Base-by-base conservation (phyloP, 139 green algal genomes). In the Marvania coccoides region DNA sequence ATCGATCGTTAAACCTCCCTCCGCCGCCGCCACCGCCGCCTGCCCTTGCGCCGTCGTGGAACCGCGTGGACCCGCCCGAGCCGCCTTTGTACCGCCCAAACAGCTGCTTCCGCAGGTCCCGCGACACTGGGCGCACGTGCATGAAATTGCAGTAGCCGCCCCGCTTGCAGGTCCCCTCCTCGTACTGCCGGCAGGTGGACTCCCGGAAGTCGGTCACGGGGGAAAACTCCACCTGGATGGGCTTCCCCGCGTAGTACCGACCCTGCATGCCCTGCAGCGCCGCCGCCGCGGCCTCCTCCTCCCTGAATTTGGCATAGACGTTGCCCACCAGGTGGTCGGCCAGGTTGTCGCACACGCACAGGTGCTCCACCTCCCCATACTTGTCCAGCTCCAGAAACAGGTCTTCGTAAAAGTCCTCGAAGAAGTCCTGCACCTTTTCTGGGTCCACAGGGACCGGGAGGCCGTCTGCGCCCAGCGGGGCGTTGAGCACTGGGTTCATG, bases 141-240 rank as follows among this genome's bases (percentile, higher is more conserved):
- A 99, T 98, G 82, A 98, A 99, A 78, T 98, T 98, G 83, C 94
- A 99, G 78, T 98, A 97, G 30, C 94, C 94, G 28, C 94, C 94
- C 24, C 93, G 82, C 48, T 86, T 91, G 86, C 94, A 99, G 15
- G 80, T 95, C 69, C 94, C 90, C 83, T 98, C 94, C 79, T 99
- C 94, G 67, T 98, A 97, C 80, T 99, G 94, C 19, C 90, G 71
- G 80, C 88, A 98, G 0, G 91, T 96, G 15, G 89, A 83, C 74
- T 99, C 94, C 7, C 91, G 72, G 78, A 99, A 99, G 74, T 99
- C 94, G 1, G 94, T 98, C 2, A 99, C 94, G 6, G 94, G 94
- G 2, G 86, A 96, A 74, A 97, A 98, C 73, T 99, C 94, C 0
- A 83, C 79, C 5, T 89, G 34, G 28, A 99, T 96, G 4, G 89